Evolutionary conservation across 805 yeast genomes (phyloP), one percentile per base, ranked within the genome.

Genomic region (Candida ortonii): DNA sequence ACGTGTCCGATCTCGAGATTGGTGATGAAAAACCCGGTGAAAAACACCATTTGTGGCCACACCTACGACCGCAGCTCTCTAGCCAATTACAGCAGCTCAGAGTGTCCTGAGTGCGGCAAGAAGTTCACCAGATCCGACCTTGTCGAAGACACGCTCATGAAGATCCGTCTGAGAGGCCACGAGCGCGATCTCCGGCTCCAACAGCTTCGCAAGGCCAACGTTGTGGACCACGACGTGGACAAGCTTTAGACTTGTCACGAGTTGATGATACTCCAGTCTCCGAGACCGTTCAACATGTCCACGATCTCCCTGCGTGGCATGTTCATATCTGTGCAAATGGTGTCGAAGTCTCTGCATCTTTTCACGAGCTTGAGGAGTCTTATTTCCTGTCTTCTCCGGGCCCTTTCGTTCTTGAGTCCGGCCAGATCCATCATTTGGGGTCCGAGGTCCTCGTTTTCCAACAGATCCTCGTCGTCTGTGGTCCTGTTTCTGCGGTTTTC

Each of bases 321-420:
- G 29, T 70, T 73, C 47, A 85, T 61, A 38, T 77, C 82, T 0
- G 90, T 84, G 50, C 90, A 81, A 2, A 86, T 78, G 4, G 73
- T 65, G 49, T 82, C 90, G 44, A 79, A 66, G 42, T 70, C 72
- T 33, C 73, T 79, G 16, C 68, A 68, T 14, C 73, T 71, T 38
- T 68, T 68, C 18, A 81, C 46, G 10, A 75, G 57, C 40, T 67
- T 68, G 3, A 74, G 41, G 28, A 78, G 47, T 9, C 55, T 55
- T 4, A 55, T 38, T 36, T 67, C 57, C 22, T 67, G 67, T 22
- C 48, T 44, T 21, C 52, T 45, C 22, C 42, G 20, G 22, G 32
- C n/a, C 25, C 54, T 37, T 34, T 52, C 46, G 16, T 45, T 16
- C 31, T 52, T 38, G 28, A 50, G 23, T 15, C 47, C 45, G 7